Percentiles rank a stretch among this genome's conserved stretches.
Conservation (phyloP, 495 filamentous ascomycete species). For the Aspergillus egyptiacus region DNA sequence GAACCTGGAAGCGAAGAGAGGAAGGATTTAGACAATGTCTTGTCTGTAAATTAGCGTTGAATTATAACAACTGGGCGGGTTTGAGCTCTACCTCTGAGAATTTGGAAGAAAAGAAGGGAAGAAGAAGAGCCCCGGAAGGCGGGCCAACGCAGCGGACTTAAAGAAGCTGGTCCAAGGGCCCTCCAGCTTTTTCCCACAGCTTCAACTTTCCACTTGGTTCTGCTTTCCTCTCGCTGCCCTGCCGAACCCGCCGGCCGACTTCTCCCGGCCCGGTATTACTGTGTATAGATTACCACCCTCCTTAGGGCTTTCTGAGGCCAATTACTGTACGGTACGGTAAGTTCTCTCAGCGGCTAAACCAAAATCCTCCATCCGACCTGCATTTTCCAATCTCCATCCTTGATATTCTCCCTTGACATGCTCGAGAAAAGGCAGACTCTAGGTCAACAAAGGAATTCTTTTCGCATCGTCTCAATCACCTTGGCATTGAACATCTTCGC, state of each 20-base stretch:
- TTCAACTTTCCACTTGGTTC: not conserved
- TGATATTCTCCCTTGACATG: not conserved
- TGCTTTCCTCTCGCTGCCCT: conserved; percentile 12
- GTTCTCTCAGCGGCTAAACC: conserved; percentile 16
- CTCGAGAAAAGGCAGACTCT: no score
- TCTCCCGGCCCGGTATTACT: conserved; percentile 37
- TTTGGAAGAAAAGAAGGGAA: conserved; percentile 9
- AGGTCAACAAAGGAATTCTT: conserved; percentile 11
- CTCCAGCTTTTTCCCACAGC: conserved; percentile 2
- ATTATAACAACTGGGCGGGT: no score
- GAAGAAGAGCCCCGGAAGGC: conserved; percentile 11
- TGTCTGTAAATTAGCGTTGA: no score
- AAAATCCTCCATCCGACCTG: conserved; percentile 12
- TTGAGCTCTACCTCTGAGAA: no score
- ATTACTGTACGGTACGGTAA: conserved; percentile 24
- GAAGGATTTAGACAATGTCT: not conserved
- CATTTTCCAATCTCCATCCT: conserved; percentile 5
- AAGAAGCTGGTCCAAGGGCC: conserved; percentile 5
- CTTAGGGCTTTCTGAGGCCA: not conserved
- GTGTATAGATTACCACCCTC: conserved; percentile 3
- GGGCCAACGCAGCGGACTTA: conserved; percentile 8
- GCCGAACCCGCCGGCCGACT: conserved; percentile 33
- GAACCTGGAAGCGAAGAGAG: not conserved
- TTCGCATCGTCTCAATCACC: conserved; percentile 27
- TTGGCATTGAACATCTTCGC: conserved; percentile 25